Evolutionary conservation across 192 early-diverging fungal genomes (phyloP), one percentile per base, ranked within the genome.

Genomic region (Gaertneriomyces sp.): DNA sequence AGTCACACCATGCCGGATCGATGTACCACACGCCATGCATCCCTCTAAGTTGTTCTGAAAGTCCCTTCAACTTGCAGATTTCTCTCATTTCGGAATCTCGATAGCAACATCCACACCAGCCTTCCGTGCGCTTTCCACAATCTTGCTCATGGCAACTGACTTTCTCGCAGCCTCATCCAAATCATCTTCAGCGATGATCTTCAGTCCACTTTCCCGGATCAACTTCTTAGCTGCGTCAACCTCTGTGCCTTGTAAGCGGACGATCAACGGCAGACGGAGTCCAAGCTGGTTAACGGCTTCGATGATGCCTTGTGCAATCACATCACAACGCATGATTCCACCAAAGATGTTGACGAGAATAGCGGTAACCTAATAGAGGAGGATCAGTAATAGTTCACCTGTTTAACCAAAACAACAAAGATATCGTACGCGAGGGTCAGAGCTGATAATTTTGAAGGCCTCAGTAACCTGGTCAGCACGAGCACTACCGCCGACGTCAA

Each of bases 341-440:
- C 96, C 95, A 72, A 99, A 99, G 74, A 99, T 99, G 84, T 99
- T 99, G 72, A 96, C 94, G 66, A 99, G 91, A 66, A 95, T 93
- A 51, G 94, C 92, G n/a, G 91, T 90, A 11, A 99, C 79, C 61
- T 63, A 20, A 39, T 60, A 64, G 44, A 67, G 69, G 38, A 67
- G 53, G 9, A 10, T n/a, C n/a, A 67, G 16, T 11, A 61, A 43
- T 14, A 46, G 4, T 43, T 9, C 20, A 44, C 3, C 61, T 64
- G n/a, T 62, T 2, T 12, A 69, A n/a, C 25, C 69, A 33, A 33
- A 33, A 33, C 25, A 33, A 33, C 2, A 33, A 33, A 33, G 25
- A 33, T 33, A 33, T 33, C 17, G 17, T 68, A 74, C 95, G 57
- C 85, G 83, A n/a, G 92, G 88, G 66, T 99, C 96, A 17, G 93